Conservation (phyloP, 805 yeast species). For the Lachancea cidri region DNA sequence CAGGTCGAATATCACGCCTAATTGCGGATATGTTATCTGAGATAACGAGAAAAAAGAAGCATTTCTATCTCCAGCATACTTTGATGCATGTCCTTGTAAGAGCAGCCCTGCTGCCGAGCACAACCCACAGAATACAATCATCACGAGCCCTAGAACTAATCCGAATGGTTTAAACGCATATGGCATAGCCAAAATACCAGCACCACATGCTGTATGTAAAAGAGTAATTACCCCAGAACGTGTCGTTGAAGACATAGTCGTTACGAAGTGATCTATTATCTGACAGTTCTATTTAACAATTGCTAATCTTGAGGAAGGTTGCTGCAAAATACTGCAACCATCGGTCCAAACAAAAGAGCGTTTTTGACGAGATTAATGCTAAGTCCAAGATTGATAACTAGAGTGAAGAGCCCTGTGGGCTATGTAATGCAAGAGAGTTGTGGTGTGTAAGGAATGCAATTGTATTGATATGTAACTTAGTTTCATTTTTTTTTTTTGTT, state of each 20-base stretch:
- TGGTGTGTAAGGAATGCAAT: too few species aligned
- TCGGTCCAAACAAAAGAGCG: background rate
- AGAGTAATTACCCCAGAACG: constrained; percentile 31
- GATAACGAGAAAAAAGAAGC: constrained; percentile 63
- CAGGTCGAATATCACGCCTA: constrained; percentile 56
- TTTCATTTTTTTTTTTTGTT: too few species aligned
- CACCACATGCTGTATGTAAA: constrained; percentile 39
- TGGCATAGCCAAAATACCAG: constrained; percentile 75
- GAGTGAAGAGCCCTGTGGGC: too few species aligned
- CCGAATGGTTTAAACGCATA: constrained; percentile 48
- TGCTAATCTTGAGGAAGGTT: background rate
- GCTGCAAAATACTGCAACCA: background rate
- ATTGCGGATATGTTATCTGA: constrained; percentile 53
- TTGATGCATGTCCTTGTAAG: constrained; percentile 54
- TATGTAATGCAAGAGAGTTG: too few species aligned
- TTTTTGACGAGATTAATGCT: background rate
- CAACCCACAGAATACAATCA: constrained; percentile 25
- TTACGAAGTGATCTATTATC: too few species aligned
- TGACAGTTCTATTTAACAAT: too few species aligned
- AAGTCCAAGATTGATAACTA: too few species aligned
- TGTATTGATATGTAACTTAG: too few species aligned
- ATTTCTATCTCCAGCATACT: constrained; percentile 46
- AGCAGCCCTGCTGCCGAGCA: constrained; percentile 45
- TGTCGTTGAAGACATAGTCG: constrained; percentile 25
- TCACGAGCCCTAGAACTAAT: constrained; percentile 21